Base-by-base conservation (phyloP, 2,329 filamentous ascomycete species). In the Penicillium sp. region DNA sequence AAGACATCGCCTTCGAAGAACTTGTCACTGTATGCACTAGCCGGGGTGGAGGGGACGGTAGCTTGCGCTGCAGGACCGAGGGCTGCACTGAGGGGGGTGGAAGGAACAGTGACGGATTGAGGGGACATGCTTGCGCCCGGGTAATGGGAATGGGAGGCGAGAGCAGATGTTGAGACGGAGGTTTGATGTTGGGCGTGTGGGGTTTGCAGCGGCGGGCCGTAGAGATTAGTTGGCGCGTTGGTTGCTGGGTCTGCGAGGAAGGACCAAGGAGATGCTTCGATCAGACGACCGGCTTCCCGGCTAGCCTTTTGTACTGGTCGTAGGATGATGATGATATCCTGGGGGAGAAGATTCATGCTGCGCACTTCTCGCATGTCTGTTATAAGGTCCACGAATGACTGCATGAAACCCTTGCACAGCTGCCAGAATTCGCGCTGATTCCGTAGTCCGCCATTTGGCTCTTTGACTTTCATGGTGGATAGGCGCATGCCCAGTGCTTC, bases 51-150 rank as follows among this genome's bases (percentile, higher is more conserved):
- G 4, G 90, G 89, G 11, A 96, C 87, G 0, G 91, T 97, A 1
- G 92, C 92, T 73, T 96, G 92, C 52, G 92, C 90, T 20, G 92
- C 92, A 6, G 92, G 91, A 0, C 92, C 93, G 5, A 97, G 80
- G 1, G 92, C 92, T 15, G 92, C 92, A 65, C 90, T 94, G 58
- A 96, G 83, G 7, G 93, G 92, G 1, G 92, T 97, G 67, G 94
- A 91, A 8, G 92, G 92, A 35, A 92, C 76, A 11, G 83, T 79
- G 9, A 82, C 77, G 22, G 81, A 79, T 45, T 82, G 82, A 12
- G 78, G 81, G 25, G 73, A 72, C 55, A 69, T 58, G 55, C 59
- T 64, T n/a, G 68, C 60, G 51, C 62, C 66, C 49, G 66, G 59
- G 46, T 67, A 64, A 42, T 57, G 67, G 27, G 62, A 46, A 33